Evolutionary conservation across 2,329 filamentous ascomycete species (phyloP).

Genomic region (Sarocladiaceae sp.): DNA sequence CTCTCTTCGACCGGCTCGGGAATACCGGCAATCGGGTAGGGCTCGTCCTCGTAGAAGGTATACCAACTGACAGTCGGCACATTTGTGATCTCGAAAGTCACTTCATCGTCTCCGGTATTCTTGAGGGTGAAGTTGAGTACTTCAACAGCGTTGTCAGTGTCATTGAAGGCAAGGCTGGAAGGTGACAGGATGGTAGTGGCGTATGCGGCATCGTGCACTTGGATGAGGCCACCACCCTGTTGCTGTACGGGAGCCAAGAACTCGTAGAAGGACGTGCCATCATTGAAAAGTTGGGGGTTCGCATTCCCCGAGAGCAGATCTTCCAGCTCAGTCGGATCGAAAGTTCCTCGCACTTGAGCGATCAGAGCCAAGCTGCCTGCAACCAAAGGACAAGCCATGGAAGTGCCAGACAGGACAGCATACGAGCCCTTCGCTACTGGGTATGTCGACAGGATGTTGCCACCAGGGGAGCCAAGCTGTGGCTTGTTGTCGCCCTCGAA

Average conservation of each 20-base stretch:
- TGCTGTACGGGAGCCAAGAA: conserved; percentile 53
- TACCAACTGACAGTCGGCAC: conserved; percentile 49
- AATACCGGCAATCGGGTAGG: conserved; percentile 38
- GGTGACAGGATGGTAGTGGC: conserved; percentile 48
- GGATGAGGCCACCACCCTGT: conserved; percentile 56
- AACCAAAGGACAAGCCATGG: conserved; percentile 55
- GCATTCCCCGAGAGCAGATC: conserved; percentile 45
- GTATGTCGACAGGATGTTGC: conserved; percentile 55
- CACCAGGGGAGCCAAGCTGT: conserved; percentile 51
- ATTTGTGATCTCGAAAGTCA: conserved; percentile 50
- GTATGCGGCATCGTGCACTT: conserved; percentile 55
- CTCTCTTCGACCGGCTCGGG: conserved; percentile 36
- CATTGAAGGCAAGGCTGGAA: conserved; percentile 60
- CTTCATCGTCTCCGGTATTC: conserved; percentile 44
- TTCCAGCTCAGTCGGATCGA: conserved; percentile 45
- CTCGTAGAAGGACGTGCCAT: conserved; percentile 29
- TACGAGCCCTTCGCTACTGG: conserved; percentile 43
- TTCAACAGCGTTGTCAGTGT: conserved; percentile 51
- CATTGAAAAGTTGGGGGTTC: conserved; percentile 45
- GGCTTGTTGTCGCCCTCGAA: conserved; percentile 56
- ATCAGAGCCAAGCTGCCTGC: conserved; percentile 53
- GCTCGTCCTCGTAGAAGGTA: conserved; percentile 32
- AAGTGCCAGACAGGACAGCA: conserved; percentile 51
- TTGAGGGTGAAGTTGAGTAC: conserved; percentile 49
- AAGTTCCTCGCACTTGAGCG: conserved; percentile 45